Evolutionary conservation across 2,329 filamentous ascomycete species (phyloP), one percentile per base, ranked within the genome.

Genomic region (Spiromastix sp.): DNA sequence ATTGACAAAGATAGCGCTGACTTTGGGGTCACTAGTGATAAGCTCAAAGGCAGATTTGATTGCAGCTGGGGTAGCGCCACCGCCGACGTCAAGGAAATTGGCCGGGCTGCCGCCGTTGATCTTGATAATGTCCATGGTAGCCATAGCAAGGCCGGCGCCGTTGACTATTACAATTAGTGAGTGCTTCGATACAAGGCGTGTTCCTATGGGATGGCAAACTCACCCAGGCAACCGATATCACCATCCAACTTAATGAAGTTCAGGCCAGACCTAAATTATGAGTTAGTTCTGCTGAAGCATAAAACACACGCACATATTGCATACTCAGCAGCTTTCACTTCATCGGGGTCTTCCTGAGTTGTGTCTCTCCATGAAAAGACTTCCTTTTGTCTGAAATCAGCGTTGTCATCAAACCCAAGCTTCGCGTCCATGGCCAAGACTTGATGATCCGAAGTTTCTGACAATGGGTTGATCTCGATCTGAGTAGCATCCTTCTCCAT

Each of bases 231-330:
- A 66, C 91, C 91, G 61, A 98, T 98, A 61, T 98, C 91, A 61
- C 91, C 91, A 59, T 96, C 91, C 43, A 98, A 81, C 78, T 98
- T 98, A 76, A 98, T 98, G 72, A 98, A 98, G 79, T 98, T 98
- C 50, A 98, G 78, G 55, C 85, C 85, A 49, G 68, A 55, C 40
- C 64, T 68, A 40, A 16, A 24, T 18, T 16, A 35, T 8, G 19
- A 13, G 30, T 33, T 22, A 43, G 34, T 24, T 10, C 20, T 12
- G 20, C 32, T 11, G 30, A 27, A 21, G 13, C 12, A 21, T 25
- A 30, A 22, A 37, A 29, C 15, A 32, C 22, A 21, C 11, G 21
- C n/a, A n/a, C n/a, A 31, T 18, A 31, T 29, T 20, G 39, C 63
- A 40, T 79, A 87, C 74, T 93, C 72, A 55, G 87, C 87, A 54